Conservation (phyloP, 441 rosid species). For the Pelargonium fulgidum region DNA sequence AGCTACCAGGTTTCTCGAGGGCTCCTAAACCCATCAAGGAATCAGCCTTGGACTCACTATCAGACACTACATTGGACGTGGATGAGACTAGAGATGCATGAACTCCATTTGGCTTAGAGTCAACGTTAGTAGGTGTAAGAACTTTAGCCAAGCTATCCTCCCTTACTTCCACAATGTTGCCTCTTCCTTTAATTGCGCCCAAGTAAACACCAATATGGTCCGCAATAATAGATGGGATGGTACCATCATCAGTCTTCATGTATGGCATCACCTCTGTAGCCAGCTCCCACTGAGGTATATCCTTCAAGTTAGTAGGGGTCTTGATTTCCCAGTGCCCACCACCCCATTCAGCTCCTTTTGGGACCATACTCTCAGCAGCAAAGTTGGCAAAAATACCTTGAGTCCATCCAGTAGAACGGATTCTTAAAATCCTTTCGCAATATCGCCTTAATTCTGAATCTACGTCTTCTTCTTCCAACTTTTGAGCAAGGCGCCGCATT, state of each 20-base stretch:
- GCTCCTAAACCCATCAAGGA: constrained; percentile 80
- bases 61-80: constrained; percentile 36
- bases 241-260: constrained; percentile 92
- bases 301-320: constrained; percentile 75
- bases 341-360: constrained; percentile 98
- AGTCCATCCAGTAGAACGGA: constrained; percentile 92
- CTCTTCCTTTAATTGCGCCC: constrained; percentile 91
- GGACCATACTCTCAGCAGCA: constrained; percentile 99
- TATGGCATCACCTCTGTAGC: constrained; percentile 98
- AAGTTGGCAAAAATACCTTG: constrained; percentile 97
- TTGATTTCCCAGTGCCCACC: constrained; percentile 99
- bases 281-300: constrained; percentile 85
- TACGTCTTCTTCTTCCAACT: constrained; percentile 81
- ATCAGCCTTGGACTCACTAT: constrained; percentile 39
- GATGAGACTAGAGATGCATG: constrained; percentile 40
- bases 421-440: constrained; percentile 88
- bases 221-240: constrained; percentile 75
- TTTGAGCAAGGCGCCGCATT: constrained; percentile 96
- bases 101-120: constrained; percentile 38
- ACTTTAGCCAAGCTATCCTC: constrained; percentile 73
- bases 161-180: constrained; percentile 76
- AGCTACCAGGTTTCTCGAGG: constrained; percentile 38
- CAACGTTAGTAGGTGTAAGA: constrained; percentile 43
- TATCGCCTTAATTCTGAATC: constrained; percentile 86
- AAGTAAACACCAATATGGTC: constrained; percentile 93